Evolutionary conservation across 352 stramenopile genomes (phyloP).

Genomic region (Pythium brachiatum): DNA sequence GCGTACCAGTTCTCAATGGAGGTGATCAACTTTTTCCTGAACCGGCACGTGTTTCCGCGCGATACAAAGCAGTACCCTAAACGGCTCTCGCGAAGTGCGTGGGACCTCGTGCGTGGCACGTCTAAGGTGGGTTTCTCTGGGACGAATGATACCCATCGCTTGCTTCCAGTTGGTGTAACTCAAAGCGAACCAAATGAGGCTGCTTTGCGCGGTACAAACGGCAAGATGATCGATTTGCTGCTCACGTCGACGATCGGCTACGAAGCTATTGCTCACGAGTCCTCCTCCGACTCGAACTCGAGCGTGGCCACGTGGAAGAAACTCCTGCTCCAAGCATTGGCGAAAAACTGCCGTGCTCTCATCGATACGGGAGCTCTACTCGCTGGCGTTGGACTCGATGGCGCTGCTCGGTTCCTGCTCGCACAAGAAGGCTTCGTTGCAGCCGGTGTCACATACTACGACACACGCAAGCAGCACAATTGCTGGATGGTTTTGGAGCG

Average conservation of each 20-base stretch:
- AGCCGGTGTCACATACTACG: slow-evolving; percentile 83
- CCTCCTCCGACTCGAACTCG: neutral
- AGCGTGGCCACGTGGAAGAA: slow-evolving; percentile 31
- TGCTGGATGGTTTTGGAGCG: slow-evolving; percentile 83
- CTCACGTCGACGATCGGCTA: slow-evolving; percentile 37
- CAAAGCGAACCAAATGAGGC: slow-evolving; percentile 58
- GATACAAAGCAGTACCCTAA: slow-evolving; percentile 81
- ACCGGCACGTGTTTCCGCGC: slow-evolving; percentile 71
- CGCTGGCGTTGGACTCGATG: slow-evolving; percentile 53
- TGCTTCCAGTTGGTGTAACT: slow-evolving; percentile 67
- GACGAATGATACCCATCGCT: slow-evolving; percentile 86
- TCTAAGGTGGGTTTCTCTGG: slow-evolving; percentile 84
- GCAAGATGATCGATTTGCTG: slow-evolving; percentile 84
- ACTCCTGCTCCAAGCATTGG: slow-evolving; percentile 40
- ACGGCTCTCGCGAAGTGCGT: slow-evolving; percentile 67
- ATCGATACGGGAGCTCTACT: slow-evolving; percentile 87
- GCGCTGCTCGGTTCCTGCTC: slow-evolving; percentile 54
- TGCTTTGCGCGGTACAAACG: slow-evolving; percentile 70
- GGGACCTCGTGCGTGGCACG: slow-evolving; percentile 76
- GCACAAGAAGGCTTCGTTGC: slow-evolving; percentile 25
- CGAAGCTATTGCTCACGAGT: neutral
- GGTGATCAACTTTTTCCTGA: slow-evolving; percentile 86
- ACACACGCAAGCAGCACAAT: slow-evolving; percentile 42
- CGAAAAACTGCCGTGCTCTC: slow-evolving; percentile 49
- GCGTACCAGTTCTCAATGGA: slow-evolving; percentile 62